phyloP scores from a whole-genome alignment of 148 eudicot genomes.

The Chenopodium quinoa region DNA sequence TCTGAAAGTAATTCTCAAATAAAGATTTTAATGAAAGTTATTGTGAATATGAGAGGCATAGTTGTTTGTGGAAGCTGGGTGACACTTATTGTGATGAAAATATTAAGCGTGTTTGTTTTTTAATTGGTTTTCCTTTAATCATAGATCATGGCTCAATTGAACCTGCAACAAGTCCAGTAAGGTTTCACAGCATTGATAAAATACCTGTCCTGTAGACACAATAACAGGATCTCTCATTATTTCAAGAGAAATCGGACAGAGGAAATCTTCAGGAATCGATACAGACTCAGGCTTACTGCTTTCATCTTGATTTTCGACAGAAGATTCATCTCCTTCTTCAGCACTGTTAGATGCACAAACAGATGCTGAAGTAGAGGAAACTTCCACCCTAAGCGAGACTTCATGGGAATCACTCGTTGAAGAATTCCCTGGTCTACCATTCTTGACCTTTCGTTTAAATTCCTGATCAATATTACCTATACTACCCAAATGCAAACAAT shows the following conservation, averaged over 20 bases:
- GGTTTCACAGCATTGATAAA: not conserved
- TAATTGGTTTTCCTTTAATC: too few species aligned
- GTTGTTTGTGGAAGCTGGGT: not conserved
- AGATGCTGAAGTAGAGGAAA: conserved; percentile 33
- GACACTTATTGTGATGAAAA: not conserved
- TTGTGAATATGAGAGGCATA: not conserved
- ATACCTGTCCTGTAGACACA: conserved; percentile 92
- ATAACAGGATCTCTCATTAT: conserved; percentile 95
- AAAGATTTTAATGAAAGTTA: not conserved
- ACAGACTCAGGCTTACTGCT: conserved; percentile 50
- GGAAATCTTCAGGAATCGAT: conserved; percentile 75
- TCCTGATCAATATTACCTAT: conserved; percentile 62
- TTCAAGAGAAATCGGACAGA: conserved; percentile 85
- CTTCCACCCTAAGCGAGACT: conserved; percentile 27
- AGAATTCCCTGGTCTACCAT: conserved; percentile 28
- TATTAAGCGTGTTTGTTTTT: too few species aligned
- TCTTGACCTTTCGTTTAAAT: conserved; percentile 38
- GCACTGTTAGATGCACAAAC: conserved; percentile 19
- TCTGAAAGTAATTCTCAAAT: not conserved
- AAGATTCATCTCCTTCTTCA: conserved; percentile 22
- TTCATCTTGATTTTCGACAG: conserved; percentile 39
- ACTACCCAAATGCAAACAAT: conserved; percentile 66
- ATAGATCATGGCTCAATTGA: not conserved
- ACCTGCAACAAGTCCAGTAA: not conserved
- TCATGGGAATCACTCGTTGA: conserved; percentile 26